phyloP scores from a whole-genome alignment of 2,329 filamentous ascomycete genomes.

The Diaporthe sp. region DNA sequence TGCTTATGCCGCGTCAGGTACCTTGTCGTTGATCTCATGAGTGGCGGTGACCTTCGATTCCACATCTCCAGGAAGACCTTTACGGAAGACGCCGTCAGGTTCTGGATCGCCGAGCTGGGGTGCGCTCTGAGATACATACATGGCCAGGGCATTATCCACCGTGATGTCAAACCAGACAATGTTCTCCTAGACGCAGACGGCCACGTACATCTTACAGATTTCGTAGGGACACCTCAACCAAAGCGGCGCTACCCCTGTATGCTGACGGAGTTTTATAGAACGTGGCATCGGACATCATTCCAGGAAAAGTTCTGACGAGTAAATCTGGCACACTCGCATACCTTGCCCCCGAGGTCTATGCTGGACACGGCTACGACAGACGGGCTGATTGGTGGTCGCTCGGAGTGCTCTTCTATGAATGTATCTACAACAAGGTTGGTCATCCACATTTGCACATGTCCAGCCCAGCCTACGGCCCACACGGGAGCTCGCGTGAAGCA shows the following conservation, averaged over 20 bases:
- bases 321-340: conserved; percentile 98
- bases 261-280: conserved; percentile 72
- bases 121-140: conserved; percentile 92
- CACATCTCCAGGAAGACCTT: conserved; percentile 98
- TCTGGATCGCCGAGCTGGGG: conserved; percentile 95
- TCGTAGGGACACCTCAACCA: conserved; percentile 69
- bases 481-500: conserved; percentile 15
- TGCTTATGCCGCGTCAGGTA: conserved; percentile 69
- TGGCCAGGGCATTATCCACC: conserved; percentile 86
- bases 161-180: conserved; percentile 93
- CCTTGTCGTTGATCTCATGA: conserved; percentile 98
- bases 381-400: conserved; percentile 99
- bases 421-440: conserved; percentile 96
- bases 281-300: conserved; percentile 92
- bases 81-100: conserved; percentile 94
- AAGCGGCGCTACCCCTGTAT: conserved; percentile 19
- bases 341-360: conserved; percentile 94
- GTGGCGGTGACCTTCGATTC: conserved; percentile 93
- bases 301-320: conserved; percentile 86
- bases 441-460: conserved; percentile 1
- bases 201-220: conserved; percentile 97
- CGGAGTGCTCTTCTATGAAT: conserved; percentile 98
- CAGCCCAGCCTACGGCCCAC: not conserved
- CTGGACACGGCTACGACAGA: conserved; percentile 86
- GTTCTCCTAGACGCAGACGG: conserved; percentile 88